phyloP scores from a whole-genome alignment of 1,139 yeast genomes.

The Arxiozyma slooffiae region DNA sequence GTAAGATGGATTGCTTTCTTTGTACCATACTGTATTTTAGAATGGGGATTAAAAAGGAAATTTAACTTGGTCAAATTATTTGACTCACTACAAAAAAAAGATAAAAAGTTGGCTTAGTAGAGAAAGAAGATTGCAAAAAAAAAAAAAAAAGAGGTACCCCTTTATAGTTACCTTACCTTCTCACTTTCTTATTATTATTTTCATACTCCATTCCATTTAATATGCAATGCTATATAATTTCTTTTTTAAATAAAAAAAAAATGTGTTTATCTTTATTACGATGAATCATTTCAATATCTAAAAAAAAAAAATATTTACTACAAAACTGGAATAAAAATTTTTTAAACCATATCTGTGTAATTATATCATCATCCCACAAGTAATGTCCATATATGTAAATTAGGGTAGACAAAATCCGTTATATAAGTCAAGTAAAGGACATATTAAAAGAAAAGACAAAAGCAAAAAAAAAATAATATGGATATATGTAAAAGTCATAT shows the following conservation, averaged over 20 bases:
- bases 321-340: too few relatives aligned
- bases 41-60: conserved; percentile 36
- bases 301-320: too few relatives aligned
- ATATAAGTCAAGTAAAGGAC: too few relatives aligned
- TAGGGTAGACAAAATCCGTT: neutral
- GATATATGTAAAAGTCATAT: too few relatives aligned
- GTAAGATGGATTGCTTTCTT: conserved; percentile 32
- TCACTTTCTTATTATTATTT: neutral
- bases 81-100: conserved; percentile 7
- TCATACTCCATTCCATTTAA: neutral
- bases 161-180: too few relatives aligned
- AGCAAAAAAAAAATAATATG: too few relatives aligned
- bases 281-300: neutral
- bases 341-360: neutral
- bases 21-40: conserved; percentile 43
- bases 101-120: neutral
- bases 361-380: neutral
- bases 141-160: neutral
- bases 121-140: neutral
- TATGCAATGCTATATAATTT: neutral
- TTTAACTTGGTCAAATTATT: conserved; percentile 39
- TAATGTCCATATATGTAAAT: too few relatives aligned
- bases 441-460: neutral
- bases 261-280: neutral
- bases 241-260: neutral